These are phyloP conservation scores for Bipolaris bicolor DNA, from an alignment of 2,329 filamentous ascomycete species.

Conservation along the genomic window DNA sequence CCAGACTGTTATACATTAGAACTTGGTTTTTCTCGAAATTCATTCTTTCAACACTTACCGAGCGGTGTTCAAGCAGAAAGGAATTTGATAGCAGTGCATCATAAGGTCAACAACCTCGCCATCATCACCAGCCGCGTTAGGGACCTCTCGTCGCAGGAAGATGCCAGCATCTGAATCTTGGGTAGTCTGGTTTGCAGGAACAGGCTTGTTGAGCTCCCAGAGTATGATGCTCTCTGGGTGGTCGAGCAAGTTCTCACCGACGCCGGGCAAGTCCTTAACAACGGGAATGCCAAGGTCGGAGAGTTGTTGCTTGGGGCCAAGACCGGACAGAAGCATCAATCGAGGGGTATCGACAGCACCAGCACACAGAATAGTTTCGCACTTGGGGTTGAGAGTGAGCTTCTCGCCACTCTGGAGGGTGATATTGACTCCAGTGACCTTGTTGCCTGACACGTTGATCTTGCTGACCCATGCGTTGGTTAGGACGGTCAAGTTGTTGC, in stretches of 20 bases:
- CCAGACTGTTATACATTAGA: slow-evolving; percentile 57
- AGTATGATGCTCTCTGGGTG: slow-evolving; percentile 71
- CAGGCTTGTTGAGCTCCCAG: slow-evolving; percentile 81
- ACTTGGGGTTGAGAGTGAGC: slow-evolving; percentile 64
- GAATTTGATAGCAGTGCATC: slow-evolving; percentile 98
- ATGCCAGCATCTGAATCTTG: slow-evolving; percentile 91
- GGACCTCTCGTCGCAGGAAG: slow-evolving; percentile 79
- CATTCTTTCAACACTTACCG: slow-evolving; percentile 52
- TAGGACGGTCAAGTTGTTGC: slow-evolving; percentile 82
- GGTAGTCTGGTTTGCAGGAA: slow-evolving; percentile 79
- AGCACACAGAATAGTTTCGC: slow-evolving; percentile 79
- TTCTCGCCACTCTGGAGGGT: slow-evolving; percentile 66
- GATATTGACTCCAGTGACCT: slow-evolving; percentile 75
- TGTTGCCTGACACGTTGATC: slow-evolving; percentile 72
- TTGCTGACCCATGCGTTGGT: slow-evolving; percentile 88
- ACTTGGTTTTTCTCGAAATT: not conserved
- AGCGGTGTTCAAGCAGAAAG: slow-evolving; percentile 84
- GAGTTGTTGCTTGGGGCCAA: slow-evolving; percentile 58
- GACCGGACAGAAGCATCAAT: slow-evolving; percentile 60
- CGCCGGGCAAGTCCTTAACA: slow-evolving; percentile 65
- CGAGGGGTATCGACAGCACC: slow-evolving; percentile 83
- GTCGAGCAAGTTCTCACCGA: slow-evolving; percentile 69
- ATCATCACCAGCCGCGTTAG: slow-evolving; percentile 72
- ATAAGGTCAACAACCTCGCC: slow-evolving; percentile 83
- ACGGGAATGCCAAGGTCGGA: slow-evolving; percentile 58